A percentile compares a stretch with the other conserved stretches of the same genome.
phyloP scores from a whole-genome alignment of 768 basidiomycete species.

The Mycena vitilis region DNA sequence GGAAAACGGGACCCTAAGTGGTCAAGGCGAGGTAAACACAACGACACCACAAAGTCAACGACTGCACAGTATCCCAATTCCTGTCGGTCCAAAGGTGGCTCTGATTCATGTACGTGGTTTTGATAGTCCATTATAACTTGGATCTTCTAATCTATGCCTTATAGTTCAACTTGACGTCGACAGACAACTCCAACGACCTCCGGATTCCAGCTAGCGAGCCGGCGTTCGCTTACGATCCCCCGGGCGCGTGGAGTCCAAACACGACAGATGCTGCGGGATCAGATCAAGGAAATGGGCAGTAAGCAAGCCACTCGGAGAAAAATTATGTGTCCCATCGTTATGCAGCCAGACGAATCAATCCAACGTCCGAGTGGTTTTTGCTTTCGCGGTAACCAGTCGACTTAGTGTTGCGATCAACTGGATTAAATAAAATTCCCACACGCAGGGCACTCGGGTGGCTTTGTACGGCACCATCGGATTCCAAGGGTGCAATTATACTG shows the following conservation, averaged over 20 bases:
- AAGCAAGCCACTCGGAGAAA: not conserved
- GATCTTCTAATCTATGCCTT: too few relatives aligned
- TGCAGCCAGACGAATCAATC: not conserved
- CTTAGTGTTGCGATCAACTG: not conserved
- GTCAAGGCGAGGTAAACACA: too few relatives aligned
- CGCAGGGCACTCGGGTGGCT: conserved; percentile 46
- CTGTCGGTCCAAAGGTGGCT: too few relatives aligned
- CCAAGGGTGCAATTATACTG: conserved; percentile 45
- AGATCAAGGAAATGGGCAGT: not conserved
- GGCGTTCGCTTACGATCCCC: conserved; percentile 6
- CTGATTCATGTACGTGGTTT: too few relatives aligned
- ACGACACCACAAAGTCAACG: too few relatives aligned
- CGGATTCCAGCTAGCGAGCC: not conserved
- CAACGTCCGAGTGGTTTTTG: not conserved
- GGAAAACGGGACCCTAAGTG: too few relatives aligned
- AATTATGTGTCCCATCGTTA: not conserved
- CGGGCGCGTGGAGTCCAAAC: conserved; percentile 6
- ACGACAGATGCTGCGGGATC: not conserved
- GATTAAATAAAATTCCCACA: not conserved
- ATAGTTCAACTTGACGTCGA: not conserved
- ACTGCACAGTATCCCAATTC: too few relatives aligned
- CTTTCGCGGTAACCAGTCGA: not conserved
- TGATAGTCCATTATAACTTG: too few relatives aligned
- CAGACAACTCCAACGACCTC: not conserved
- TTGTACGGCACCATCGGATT: conserved; percentile 55